Evolutionary conservation across 2,329 filamentous ascomycete genomes (phyloP).

Genomic region (Zymoseptoria tritici): DNA sequence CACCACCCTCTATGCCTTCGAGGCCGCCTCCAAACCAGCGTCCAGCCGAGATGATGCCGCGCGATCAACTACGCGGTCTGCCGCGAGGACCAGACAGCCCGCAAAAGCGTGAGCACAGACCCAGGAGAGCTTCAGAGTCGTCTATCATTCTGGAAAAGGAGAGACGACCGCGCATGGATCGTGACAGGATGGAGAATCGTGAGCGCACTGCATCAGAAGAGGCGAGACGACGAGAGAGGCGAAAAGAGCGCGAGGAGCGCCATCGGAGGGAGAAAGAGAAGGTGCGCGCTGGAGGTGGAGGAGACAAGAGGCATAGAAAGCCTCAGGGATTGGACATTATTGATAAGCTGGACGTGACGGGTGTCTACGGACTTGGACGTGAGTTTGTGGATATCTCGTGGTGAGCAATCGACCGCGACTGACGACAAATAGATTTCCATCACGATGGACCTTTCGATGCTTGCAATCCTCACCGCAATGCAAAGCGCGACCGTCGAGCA

Average conservation of each 20-base stretch:
- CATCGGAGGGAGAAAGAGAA: constrained; percentile 39
- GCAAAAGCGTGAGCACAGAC: constrained; percentile 34
- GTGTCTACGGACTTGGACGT: constrained; percentile 90
- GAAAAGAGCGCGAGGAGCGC: constrained; percentile 47
- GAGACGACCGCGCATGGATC: constrained; percentile 49
- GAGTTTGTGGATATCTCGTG: constrained; percentile 37
- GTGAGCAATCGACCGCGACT: constrained; percentile 1
- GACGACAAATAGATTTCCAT: constrained; percentile 65
- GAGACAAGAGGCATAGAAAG: constrained; percentile 32
- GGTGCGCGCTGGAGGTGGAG: constrained; percentile 23
- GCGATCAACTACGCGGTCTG: constrained; percentile 33
- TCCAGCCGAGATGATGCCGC: constrained; percentile 52
- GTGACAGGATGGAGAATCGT: constrained; percentile 17
- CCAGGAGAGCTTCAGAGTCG: constrained; percentile 71
- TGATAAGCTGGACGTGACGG: constrained; percentile 91
- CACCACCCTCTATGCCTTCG: constrained; percentile 39
- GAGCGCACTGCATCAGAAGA: constrained; percentile 39
- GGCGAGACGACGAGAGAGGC: constrained; percentile 42
- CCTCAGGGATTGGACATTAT: constrained; percentile 69
- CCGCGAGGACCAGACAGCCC: constrained; percentile 37
- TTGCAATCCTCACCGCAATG: constrained; percentile 88
- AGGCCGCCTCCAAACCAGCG: constrained; percentile 53
- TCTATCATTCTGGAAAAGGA: constrained; percentile 61
- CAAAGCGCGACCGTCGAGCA: constrained; percentile 70
- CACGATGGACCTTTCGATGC: constrained; percentile 97